These are phyloP conservation scores for Avena sativa DNA, from an alignment of 176 grass and related monocot species.

Conservation along the genomic window DNA sequence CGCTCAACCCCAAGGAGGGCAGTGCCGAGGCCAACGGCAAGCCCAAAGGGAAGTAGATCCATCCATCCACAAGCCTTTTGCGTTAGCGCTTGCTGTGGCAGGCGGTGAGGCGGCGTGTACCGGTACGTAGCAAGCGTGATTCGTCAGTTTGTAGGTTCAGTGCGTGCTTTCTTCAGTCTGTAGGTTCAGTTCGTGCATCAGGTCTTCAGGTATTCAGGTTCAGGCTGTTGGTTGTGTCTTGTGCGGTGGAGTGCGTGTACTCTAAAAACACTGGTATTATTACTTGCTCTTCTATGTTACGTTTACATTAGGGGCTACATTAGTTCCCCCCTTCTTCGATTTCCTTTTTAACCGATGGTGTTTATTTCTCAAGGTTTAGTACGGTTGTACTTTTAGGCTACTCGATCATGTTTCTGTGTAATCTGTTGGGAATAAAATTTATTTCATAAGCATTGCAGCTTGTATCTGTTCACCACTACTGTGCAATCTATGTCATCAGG, in stretches of 20 bases:
- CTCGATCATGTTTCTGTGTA: constrained; percentile 4
- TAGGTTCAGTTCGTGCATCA: constrained; percentile 27
- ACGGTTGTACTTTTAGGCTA: not conserved
- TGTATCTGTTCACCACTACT: not conserved
- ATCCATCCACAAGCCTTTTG: too few relatives aligned
- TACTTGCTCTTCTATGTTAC: not conserved
- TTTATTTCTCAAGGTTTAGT: not conserved
- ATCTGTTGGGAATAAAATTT: constrained; percentile 23
- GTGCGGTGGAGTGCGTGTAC: not conserved
- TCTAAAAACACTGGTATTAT: not conserved
- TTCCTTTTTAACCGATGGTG: not conserved
- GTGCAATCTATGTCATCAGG: not conserved
- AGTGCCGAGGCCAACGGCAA: constrained; percentile 34
- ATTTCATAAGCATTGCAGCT: not conserved
- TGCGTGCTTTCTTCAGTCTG: constrained; percentile 26
- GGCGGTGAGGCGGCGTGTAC: constrained; percentile 6
- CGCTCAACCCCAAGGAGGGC: constrained; percentile 33
- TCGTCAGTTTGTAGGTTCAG: constrained; percentile 24
- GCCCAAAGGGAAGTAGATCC: constrained; percentile 39
- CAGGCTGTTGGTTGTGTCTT: not conserved
- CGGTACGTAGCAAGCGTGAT: not conserved
- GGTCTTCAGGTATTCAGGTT: not conserved
- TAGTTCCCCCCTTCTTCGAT: not conserved
- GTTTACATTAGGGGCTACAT: not conserved
- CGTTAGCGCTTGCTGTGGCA: not conserved